These are phyloP conservation scores for Sugiyamaella lignohabitans DNA, from an alignment of 805 yeast species.

Conservation along the genomic window DNA sequence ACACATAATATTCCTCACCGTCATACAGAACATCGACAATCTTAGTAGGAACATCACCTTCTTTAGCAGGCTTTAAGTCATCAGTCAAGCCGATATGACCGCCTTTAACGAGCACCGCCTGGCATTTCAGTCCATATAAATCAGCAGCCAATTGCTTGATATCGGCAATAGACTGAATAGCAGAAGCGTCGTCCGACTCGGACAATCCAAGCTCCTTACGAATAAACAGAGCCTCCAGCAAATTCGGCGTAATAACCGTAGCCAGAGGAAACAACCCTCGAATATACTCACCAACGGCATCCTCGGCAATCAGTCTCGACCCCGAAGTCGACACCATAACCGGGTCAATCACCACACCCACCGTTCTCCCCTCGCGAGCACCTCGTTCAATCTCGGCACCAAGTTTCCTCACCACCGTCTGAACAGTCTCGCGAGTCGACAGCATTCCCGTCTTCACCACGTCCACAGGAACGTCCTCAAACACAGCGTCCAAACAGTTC, in stretches of 20 bases:
- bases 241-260: conserved; percentile 67
- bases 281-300: conserved; percentile 41
- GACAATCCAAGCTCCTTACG: conserved; percentile 5
- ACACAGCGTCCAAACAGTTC: conserved; percentile 46
- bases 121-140: conserved; percentile 38
- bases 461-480: conserved; percentile 55
- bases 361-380: conserved; percentile 12
- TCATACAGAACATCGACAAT: conserved; percentile 27
- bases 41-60: conserved; percentile 2
- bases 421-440: conserved; percentile 45
- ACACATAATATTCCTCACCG: conserved; percentile 42
- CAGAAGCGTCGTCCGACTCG: conserved; percentile 1
- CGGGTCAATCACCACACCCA: conserved; percentile 64
- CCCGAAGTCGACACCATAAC: conserved; percentile 84
- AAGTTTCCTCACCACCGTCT: conserved; percentile 38
- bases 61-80: conserved; percentile 15
- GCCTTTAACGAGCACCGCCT: conserved; percentile 65
- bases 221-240: conserved; percentile 53
- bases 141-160: conserved; percentile 35
- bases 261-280: conserved; percentile 45
- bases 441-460: conserved; percentile 79
- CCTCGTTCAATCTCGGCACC: conserved; percentile 22
- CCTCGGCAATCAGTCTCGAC: conserved; percentile 44
- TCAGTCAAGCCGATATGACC: conserved; percentile 53
- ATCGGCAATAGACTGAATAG: conserved; percentile 35